Base-by-base conservation (phyloP, 176 grass and related monocot species). In the Pontederia paniculata region DNA sequence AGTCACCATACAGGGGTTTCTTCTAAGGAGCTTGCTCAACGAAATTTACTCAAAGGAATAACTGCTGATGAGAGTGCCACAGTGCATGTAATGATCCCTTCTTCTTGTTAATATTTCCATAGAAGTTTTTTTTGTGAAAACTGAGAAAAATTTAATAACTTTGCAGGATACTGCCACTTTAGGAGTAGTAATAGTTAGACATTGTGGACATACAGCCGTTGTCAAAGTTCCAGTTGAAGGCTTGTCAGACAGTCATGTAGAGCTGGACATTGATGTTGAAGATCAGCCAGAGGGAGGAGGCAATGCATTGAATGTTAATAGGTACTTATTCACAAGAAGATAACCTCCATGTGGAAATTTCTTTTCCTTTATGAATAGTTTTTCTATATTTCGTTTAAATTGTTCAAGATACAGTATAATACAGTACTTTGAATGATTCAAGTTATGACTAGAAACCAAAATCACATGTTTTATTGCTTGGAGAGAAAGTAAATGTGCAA, bases 1-100 rank as follows among this genome's bases (percentile, higher is more conserved):
- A 90, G 77, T 64, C 83, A 97, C 52, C 48, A 70, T 71, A 63
- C 67, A 65, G 83, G 77, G 51, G 78, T 84, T 70, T 81, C 77
- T 79, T 65, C 43, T 37, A 75, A 83, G 25, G 83, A 97, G 52
- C 74, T 97, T 84, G 80, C 76, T 71, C 72, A 73, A 21, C 73
- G 77, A 77, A 97, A 97, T 81, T 74, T 97, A 78, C 60, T 97
- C 28, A 97, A 97, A 66, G 91, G 91, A 44, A 82, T 90, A 55
- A 97, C 86, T 44, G 91, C 91, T 74, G 91, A 97, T 69, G 93
- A 97, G 77, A 97, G 86, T 69, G 79, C 83, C 55, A 97, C 83
- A 71, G 80, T 97, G 51, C 86, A 97, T 73, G 93, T 90, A 84
- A 75, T 13, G 48, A 21, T 66, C 50, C 66, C 14, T 16, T 76